Conservation (phyloP, 257 asterid species). For the Solanum rostratum region DNA sequence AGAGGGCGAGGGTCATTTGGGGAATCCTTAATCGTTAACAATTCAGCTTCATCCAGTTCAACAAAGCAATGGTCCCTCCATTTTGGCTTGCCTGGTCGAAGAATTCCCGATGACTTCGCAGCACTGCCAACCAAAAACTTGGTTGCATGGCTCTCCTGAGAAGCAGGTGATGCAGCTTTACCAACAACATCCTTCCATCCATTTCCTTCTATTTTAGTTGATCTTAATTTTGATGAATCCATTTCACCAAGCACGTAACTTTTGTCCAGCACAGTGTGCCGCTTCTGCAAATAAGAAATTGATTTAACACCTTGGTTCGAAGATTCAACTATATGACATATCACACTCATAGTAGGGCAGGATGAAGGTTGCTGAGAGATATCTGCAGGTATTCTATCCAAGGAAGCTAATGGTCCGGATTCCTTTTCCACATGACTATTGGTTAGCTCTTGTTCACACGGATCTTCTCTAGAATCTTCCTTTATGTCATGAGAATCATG, state of each 20-base stretch:
- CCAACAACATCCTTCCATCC: constrained; percentile 37
- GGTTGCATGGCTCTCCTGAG: constrained; percentile 78
- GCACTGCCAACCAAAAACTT: constrained; percentile 40
- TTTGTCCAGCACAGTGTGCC: constrained; percentile 15
- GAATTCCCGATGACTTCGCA: constrained; percentile 22
- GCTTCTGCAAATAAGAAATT: constrained; percentile 38
- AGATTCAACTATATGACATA: constrained; percentile 64
- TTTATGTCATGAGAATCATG: background rate
- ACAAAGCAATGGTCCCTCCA: constrained; percentile 90
- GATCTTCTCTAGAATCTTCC: constrained; percentile 14
- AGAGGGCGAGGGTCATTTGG: constrained; percentile 95
- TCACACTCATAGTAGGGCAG: constrained; percentile 22
- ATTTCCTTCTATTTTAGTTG: constrained; percentile 28
- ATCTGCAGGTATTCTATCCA: constrained; percentile 27
- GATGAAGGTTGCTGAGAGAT: constrained; percentile 19
- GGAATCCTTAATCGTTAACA: constrained; percentile 50
- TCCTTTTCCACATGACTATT: constrained; percentile 17
- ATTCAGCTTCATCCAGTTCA: constrained; percentile 60
- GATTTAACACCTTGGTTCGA: constrained; percentile 51
- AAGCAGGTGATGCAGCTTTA: constrained; percentile 58
- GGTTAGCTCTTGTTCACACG: constrained; percentile 29
- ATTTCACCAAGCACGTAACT: constrained; percentile 25
- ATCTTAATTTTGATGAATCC: constrained; percentile 21
- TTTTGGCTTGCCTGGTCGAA: constrained; percentile 52
- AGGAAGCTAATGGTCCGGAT: constrained; percentile 28